These are phyloP conservation scores for Saccharomyces hybrid DNA, from an alignment of 1,139 yeast species.

Conservation along the genomic window DNA sequence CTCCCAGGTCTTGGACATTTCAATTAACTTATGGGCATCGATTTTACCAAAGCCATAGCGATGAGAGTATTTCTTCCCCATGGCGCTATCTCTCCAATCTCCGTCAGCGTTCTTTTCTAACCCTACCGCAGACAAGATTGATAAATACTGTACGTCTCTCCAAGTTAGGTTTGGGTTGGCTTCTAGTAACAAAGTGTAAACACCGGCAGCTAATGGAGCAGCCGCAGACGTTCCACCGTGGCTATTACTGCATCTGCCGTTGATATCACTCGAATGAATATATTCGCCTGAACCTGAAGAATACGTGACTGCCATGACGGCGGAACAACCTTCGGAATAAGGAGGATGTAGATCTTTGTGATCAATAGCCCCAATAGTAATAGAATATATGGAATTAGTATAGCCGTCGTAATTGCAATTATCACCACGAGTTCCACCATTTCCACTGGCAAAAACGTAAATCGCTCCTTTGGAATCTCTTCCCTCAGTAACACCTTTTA, in stretches of 20 bases:
- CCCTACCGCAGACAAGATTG: conserved; percentile 66
- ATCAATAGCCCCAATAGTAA: conserved; percentile 93
- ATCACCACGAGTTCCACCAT: conserved; percentile 79
- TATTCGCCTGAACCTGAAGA: conserved; percentile 87
- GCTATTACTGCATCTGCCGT: conserved; percentile 55
- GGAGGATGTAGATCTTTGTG: conserved; percentile 76
- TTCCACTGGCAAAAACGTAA: conserved; percentile 95
- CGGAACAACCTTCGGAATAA: conserved; percentile 90
- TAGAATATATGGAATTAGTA: conserved; percentile 90
- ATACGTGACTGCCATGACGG: conserved; percentile 93
- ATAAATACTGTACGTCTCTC: conserved; percentile 90
- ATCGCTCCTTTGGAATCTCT: conserved; percentile 75
- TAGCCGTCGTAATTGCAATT: conserved; percentile 97
- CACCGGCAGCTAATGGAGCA: conserved; percentile 96
- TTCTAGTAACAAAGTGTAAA: conserved; percentile 72
- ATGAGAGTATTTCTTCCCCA: conserved; percentile 66
- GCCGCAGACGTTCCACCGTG: conserved; percentile 99
- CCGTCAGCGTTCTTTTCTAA: conserved; percentile 56
- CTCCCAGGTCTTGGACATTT: conserved; percentile 68
- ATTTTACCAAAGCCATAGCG: conserved; percentile 89
- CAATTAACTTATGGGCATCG: conserved; percentile 74
- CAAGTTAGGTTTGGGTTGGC: conserved; percentile 85
- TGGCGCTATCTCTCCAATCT: conserved; percentile 53
- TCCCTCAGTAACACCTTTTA: conserved; percentile 82
- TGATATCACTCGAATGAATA: conserved; percentile 85